Conservation (phyloP, 1,284 basidiomycete genomes). For the Puccinia sorghi region DNA sequence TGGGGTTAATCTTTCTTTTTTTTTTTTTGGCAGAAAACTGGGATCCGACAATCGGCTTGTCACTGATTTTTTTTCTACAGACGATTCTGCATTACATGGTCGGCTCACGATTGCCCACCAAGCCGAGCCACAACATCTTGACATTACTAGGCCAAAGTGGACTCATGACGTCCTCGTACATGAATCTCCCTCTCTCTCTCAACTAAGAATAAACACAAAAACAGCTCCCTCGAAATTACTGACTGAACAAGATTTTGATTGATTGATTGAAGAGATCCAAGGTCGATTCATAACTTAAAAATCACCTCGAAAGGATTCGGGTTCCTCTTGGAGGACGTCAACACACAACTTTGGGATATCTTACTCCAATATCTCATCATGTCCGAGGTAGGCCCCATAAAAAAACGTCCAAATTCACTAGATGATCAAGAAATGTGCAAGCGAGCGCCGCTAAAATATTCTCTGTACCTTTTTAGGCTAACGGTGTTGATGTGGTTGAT, state of each 20-base stretch:
- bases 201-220: background rate
- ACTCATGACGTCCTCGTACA: conserved; percentile 68
- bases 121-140: conserved; percentile 76
- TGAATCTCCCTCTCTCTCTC: conserved; percentile 55
- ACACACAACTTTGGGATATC: conserved; percentile 95
- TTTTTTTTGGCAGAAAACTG: no score
- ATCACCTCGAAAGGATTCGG: conserved; percentile 97
- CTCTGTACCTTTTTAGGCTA: conserved; percentile 63
- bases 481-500: conserved; percentile 87
- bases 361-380: conserved; percentile 83
- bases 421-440: background rate
- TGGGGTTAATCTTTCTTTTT: no score
- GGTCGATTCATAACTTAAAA: conserved; percentile 64
- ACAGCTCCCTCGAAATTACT: conserved; percentile 50
- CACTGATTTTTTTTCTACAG: conserved; percentile 60
- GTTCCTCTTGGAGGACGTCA: conserved; percentile 92
- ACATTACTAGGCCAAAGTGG: conserved; percentile 79
- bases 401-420: background rate
- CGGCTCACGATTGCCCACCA: conserved; percentile 66
- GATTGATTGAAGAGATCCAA: conserved; percentile 20
- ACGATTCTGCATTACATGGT: conserved; percentile 99
- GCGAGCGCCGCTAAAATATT: background rate
- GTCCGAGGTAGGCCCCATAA: conserved; percentile 66
- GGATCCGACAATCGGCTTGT: conserved; percentile 21
- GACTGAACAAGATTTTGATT: background rate